A percentile compares a stretch with the other conserved stretches of the same genome.
Evolutionary conservation across 768 basidiomycete genomes (phyloP).

Genomic region (Chlorophyllum brunneum): DNA sequence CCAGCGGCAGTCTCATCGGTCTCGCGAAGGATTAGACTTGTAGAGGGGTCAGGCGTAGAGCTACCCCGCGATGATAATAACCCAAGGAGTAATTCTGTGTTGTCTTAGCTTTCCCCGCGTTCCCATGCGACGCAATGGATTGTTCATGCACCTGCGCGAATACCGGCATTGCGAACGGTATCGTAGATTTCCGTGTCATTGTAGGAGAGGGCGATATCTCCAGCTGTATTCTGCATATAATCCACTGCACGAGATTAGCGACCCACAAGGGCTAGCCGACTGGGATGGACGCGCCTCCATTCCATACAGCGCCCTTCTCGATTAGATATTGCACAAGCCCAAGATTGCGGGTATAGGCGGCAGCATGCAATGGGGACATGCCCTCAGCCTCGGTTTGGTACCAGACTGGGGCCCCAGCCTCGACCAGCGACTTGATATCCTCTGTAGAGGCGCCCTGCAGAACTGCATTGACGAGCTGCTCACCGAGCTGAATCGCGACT

Average conservation of each 20-base stretch:
- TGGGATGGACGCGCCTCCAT: constrained; percentile 52
- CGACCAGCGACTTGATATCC: constrained; percentile 46
- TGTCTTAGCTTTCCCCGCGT: constrained; percentile 16
- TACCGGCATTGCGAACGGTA: constrained; percentile 85
- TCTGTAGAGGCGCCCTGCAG: constrained; percentile 43
- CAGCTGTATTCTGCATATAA: constrained; percentile 76
- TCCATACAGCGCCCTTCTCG: constrained; percentile 88
- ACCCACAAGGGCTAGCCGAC: not conserved
- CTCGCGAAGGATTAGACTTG: constrained; percentile 37
- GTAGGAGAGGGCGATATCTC: constrained; percentile 84
- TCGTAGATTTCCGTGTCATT: constrained; percentile 75
- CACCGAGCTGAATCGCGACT: constrained; percentile 51
- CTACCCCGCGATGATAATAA: constrained; percentile 48
- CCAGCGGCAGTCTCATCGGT: constrained; percentile 54
- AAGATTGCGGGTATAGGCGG: constrained; percentile 66
- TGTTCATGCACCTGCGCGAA: constrained; percentile 69
- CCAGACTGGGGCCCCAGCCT: constrained; percentile 80
- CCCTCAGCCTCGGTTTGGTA: constrained; percentile 81
- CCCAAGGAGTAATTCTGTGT: constrained; percentile 65
- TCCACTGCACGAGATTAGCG: constrained; percentile 50
- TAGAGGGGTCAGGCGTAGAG: constrained; percentile 6
- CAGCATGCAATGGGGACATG: constrained; percentile 83
- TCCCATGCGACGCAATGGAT: constrained; percentile 6
- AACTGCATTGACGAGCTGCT: constrained; percentile 55
- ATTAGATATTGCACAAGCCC: constrained; percentile 66